Evolutionary conservation across 106 monocot species (phyloP).

Genomic region (Chionographis japonica): DNA sequence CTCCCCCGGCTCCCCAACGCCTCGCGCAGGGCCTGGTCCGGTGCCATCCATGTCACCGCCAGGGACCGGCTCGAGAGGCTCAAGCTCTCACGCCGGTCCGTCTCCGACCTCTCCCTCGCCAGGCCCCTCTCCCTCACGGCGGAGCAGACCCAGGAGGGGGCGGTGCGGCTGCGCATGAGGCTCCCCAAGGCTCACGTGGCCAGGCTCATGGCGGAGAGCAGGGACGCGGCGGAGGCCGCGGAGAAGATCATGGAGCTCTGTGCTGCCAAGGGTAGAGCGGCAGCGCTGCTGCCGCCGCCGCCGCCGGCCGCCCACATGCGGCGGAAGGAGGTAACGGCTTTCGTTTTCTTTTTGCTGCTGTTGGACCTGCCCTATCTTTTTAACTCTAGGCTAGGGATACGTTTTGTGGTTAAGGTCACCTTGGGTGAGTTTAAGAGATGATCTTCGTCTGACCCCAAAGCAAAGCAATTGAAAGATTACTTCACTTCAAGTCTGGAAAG

Average conservation of each 20-base stretch:
- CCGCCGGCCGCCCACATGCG: neutral
- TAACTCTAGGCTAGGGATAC: neutral
- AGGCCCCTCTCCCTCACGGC: neutral
- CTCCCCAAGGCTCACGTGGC: constrained; percentile 50
- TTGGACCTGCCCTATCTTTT: too few species aligned
- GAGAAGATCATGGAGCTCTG: constrained; percentile 53
- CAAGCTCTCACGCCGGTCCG: constrained; percentile 44
- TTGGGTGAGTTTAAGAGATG: neutral
- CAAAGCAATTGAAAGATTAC: too few species aligned
- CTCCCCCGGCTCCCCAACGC: constrained; percentile 26
- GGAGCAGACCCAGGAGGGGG: constrained; percentile 10
- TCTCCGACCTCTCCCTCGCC: constrained; percentile 29
- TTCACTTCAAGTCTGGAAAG: too few species aligned
- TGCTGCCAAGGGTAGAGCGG: neutral
- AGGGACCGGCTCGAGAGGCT: constrained; percentile 59
- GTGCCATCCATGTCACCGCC: constrained; percentile 35
- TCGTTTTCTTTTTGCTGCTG: too few species aligned
- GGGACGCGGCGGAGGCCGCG: constrained; percentile 46
- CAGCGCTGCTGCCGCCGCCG: neutral
- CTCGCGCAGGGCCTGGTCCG: constrained; percentile 41
- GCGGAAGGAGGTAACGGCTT: constrained; percentile 21
- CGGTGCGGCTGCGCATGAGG: constrained; percentile 33
- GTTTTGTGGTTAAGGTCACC: neutral
- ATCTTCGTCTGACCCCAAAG: too few species aligned
- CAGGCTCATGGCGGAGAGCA: constrained; percentile 46